Evolutionary conservation across 73 alveolate genomes (phyloP).

Genomic region (Symbiodinium natans): DNA sequence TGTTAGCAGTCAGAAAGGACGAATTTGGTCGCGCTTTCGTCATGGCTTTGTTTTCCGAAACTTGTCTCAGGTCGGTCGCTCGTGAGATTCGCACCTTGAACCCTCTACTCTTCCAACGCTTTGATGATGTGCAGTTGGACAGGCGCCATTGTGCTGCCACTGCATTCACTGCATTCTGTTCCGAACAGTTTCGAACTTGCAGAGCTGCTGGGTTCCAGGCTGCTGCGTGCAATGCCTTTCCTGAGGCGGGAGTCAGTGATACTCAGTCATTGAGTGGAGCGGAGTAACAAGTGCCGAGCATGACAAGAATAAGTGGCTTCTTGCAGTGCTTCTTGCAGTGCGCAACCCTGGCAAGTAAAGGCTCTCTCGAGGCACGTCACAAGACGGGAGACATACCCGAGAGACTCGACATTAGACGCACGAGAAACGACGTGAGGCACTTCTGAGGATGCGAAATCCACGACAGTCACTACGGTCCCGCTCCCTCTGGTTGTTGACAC

Average conservation of each 20-base stretch:
- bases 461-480: too few relatives aligned
- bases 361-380: too few relatives aligned
- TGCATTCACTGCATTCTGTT: neutral
- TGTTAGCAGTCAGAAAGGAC: neutral
- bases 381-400: too few relatives aligned
- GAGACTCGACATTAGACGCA: too few relatives aligned
- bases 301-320: too few relatives aligned
- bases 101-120: constrained; percentile 85
- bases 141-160: constrained; percentile 8
- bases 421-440: too few relatives aligned
- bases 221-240: constrained; percentile 85
- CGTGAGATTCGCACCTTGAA: constrained; percentile 67
- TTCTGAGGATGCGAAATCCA: too few relatives aligned
- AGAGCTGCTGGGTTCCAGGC: constrained; percentile 1
- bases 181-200: neutral
- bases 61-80: constrained; percentile 54
- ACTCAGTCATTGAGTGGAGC: too few relatives aligned
- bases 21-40: neutral
- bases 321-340: too few relatives aligned
- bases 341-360: too few relatives aligned
- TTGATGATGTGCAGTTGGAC: constrained; percentile 79
- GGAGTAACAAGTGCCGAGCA: too few relatives aligned
- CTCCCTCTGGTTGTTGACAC: too few relatives aligned
- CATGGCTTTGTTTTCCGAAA: neutral
- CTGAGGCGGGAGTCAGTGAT: constrained; percentile 55